These are phyloP conservation scores for Pilobolus umbonatus DNA, from an alignment of 192 early-diverging fungal genomes.

Conservation along the genomic window DNA sequence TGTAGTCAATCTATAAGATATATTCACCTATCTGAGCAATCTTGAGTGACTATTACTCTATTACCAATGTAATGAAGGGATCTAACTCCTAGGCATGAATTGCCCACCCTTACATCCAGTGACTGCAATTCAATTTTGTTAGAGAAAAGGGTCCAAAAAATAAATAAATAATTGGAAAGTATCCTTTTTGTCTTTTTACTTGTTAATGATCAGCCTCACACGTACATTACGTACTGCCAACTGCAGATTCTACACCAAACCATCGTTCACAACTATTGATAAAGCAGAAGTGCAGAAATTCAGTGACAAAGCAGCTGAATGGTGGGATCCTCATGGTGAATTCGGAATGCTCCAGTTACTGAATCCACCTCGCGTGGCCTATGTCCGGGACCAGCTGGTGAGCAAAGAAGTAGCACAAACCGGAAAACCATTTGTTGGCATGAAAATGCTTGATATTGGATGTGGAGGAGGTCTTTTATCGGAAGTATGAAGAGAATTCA, in stretches of 20 bases:
- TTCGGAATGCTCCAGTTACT: constrained; percentile 80
- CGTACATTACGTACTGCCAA: no score
- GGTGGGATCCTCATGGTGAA: constrained; percentile 89
- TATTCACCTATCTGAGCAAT: no score
- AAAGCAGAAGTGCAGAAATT: constrained; percentile 75
- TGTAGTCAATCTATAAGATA: no score
- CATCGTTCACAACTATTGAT: constrained; percentile 49
- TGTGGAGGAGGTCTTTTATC: constrained; percentile 91
- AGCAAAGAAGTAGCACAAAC: background rate
- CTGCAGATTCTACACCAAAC: constrained; percentile 4
- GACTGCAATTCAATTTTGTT: no score
- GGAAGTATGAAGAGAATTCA: constrained; percentile 47
- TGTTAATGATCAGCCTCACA: no score
- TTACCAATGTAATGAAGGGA: no score
- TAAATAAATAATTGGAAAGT: no score
- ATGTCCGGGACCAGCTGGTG: constrained; percentile 59
- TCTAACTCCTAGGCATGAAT: no score
- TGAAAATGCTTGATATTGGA: constrained; percentile 81
- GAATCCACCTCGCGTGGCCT: constrained; percentile 68
- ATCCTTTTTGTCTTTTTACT: no score
- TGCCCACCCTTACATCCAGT: no score
- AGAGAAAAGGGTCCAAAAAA: no score
- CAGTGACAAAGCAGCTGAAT: constrained; percentile 60
- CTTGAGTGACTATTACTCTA: no score
- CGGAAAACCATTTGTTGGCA: constrained; percentile 45